These are phyloP conservation scores for Pseudogymnoascus sp. DNA, from an alignment of 2,329 filamentous ascomycete species.

Conservation along the genomic window DNA sequence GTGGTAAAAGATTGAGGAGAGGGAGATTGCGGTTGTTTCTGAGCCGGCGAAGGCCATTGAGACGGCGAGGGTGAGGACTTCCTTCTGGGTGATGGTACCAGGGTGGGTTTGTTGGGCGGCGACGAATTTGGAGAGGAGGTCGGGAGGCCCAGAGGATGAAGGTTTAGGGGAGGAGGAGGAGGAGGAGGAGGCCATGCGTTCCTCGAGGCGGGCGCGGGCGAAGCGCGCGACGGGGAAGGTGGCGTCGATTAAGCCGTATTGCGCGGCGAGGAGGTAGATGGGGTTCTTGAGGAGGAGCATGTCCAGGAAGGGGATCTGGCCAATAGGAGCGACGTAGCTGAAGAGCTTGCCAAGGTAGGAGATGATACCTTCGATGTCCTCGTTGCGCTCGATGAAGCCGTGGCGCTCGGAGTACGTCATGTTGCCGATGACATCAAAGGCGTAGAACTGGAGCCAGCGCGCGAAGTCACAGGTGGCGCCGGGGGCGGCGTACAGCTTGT, in stretches of 20 bases:
- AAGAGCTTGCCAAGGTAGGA: slow-evolving; percentile 55
- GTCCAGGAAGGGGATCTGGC: slow-evolving; percentile 68
- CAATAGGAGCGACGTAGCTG: slow-evolving; percentile 63
- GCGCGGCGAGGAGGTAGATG: slow-evolving; percentile 57
- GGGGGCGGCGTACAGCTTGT: slow-evolving; percentile 41
- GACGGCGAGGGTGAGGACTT: slow-evolving; percentile 64
- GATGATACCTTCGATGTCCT: slow-evolving; percentile 69
- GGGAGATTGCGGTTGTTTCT: slow-evolving; percentile 70
- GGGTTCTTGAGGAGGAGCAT: slow-evolving; percentile 66
- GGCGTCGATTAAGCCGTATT: slow-evolving; percentile 57
- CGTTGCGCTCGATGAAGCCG: slow-evolving; percentile 65
- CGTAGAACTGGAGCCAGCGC: slow-evolving; percentile 70
- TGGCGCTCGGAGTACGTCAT: slow-evolving; percentile 69
- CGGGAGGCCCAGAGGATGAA: slow-evolving; percentile 25
- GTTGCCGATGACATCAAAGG: slow-evolving; percentile 73
- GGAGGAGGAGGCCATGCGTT: slow-evolving; percentile 34
- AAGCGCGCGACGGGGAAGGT: slow-evolving; percentile 68
- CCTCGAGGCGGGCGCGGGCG: slow-evolving; percentile 57
- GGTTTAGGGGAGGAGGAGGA: neutral
- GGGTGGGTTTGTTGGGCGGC: slow-evolving; percentile 58
- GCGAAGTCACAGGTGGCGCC: slow-evolving; percentile 51
- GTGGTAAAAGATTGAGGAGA: slow-evolving; percentile 66
- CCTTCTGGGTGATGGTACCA: slow-evolving; percentile 61
- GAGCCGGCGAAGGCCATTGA: slow-evolving; percentile 67
- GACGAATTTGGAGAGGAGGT: slow-evolving; percentile 65